Percentiles rank a stretch among this genome's conserved stretches.
Conservation (phyloP, 1,284 basidiomycete species). For the Vanrija sp. region DNA sequence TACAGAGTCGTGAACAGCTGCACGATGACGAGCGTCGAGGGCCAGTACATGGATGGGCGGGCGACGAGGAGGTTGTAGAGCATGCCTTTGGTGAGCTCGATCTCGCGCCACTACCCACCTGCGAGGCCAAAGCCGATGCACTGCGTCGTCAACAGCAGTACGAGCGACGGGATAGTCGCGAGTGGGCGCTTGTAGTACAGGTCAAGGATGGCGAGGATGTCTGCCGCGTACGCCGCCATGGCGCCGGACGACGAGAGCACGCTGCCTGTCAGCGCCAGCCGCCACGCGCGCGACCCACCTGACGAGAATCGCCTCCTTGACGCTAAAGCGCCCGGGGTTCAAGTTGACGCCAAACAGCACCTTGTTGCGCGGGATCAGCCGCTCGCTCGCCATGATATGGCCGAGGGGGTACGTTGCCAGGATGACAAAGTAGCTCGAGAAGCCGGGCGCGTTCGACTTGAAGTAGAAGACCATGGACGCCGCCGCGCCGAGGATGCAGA, state of each 20-base stretch:
- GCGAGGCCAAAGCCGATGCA: slow-evolving; percentile 55
- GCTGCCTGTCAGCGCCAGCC: slow-evolving; percentile 22
- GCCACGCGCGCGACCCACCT: slow-evolving; percentile 26
- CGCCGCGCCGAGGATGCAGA: slow-evolving; percentile 55
- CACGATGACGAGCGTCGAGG: slow-evolving; percentile 51
- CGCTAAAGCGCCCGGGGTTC: slow-evolving; percentile 53
- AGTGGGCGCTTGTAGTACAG: slow-evolving; percentile 50
- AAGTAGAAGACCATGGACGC: slow-evolving; percentile 52
- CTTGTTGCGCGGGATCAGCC: slow-evolving; percentile 25
- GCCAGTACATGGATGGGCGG: slow-evolving; percentile 50
- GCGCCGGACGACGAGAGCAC: slow-evolving; percentile 52
- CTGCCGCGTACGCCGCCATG: slow-evolving; percentile 48
- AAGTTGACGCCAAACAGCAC: slow-evolving; percentile 42
- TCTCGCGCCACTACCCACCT: slow-evolving; percentile 30
- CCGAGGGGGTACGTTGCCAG: slow-evolving; percentile 53
- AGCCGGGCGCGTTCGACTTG: slow-evolving; percentile 52
- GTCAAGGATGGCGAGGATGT: slow-evolving; percentile 51
- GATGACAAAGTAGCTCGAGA: slow-evolving; percentile 57
- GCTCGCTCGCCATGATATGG: slow-evolving; percentile 41
- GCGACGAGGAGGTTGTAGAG: slow-evolving; percentile 47
- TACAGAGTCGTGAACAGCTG: slow-evolving; percentile 55
- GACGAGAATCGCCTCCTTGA: slow-evolving; percentile 50
- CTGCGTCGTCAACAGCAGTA: slow-evolving; percentile 56
- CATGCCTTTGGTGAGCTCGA: slow-evolving; percentile 30
- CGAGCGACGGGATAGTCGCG: slow-evolving; percentile 48